Evolutionary conservation across 1,284 basidiomycete species (phyloP).

Genomic region (Cryptococcus depauperatus): DNA sequence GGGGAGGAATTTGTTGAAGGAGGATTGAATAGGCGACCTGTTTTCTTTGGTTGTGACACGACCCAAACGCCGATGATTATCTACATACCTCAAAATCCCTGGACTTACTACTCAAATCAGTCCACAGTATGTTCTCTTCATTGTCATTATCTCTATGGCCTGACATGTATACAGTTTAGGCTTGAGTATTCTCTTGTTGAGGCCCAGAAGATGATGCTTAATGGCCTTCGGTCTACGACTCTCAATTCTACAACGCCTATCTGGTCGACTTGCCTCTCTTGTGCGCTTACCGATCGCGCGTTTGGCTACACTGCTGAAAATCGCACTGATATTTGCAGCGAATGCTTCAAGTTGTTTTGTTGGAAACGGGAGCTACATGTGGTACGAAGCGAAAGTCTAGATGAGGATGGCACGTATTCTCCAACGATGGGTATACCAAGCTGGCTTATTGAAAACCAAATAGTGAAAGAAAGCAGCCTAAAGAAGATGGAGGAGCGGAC

Average conservation of each 20-base stretch:
- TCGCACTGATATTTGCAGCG: conserved; percentile 35
- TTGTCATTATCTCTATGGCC: too few relatives aligned
- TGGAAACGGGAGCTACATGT: conserved; percentile 40
- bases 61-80: conserved; percentile 45
- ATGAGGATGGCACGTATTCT: conserved; percentile 18
- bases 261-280: conserved; percentile 45
- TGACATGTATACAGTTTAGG: conserved; percentile 20
- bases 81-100: conserved; percentile 49
- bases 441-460: conserved; percentile 22
- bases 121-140: conserved; percentile 28
- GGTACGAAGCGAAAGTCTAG: conserved; percentile 13
- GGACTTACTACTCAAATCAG: conserved; percentile 40
- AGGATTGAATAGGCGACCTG: conserved; percentile 50
- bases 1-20: conserved; percentile 48
- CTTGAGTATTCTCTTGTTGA: conserved; percentile 41
- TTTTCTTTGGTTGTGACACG: conserved; percentile 42
- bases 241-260: conserved; percentile 36
- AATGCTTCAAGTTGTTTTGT: conserved; percentile 43
- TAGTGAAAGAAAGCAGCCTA: conserved; percentile 2
- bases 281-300: conserved; percentile 45
- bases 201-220: conserved; percentile 30
- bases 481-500: background rate
- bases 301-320: conserved; percentile 27
- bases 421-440: conserved; percentile 21
- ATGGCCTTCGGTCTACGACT: conserved; percentile 31